Evolutionary conservation across 768 basidiomycete genomes (phyloP), one percentile per base, ranked within the genome.

Genomic region (Boletus reticuloceps): DNA sequence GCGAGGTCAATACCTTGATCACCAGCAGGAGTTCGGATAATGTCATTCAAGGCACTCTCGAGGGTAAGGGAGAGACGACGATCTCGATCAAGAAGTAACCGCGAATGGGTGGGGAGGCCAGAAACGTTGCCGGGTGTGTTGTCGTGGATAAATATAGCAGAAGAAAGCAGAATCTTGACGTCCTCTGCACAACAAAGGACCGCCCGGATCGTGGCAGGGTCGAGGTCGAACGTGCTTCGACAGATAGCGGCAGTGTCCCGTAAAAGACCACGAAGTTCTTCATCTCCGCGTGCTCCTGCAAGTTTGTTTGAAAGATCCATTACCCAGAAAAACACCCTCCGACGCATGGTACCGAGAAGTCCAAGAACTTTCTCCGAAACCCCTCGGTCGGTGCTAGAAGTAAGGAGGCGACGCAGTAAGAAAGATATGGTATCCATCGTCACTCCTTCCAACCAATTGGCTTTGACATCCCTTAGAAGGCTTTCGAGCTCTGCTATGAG

Each of bases 401-500:
- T 61, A 27, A 79, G 60, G 6, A 79, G 51, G 9, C 80, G 76
- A 56, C 59, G 50, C 8, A 64, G 61, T 7, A 81, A 55, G 22
- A 69, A 51, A 3, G 70, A 64, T 22, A 73, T 64, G 4, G 69
- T 75, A 54, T 64, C 50, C 53, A 75, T 61, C 0, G 73, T 61
- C 9, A 62, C 50, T 0, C 58, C 62, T 53, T 74, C 67, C 46
- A 69, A 58, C 80, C 80, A 81, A 51, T 76, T 81, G 10, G 51
- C 68, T 48, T 67, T 58, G 25, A 81, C 59, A 20, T 65, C 68
- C 25, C 10, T 8, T 4, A 52, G 29, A 19, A 77, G 61, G 17
- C 55, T 56, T 10, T 69, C 63, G 4, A 77, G 55, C 50, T 76
- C 75, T 6, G 42, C 56, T 2, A 79, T 47, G 4, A 82, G 59